phyloP scores from a whole-genome alignment of 106 monocot genomes.

The Vanilla planifolia region DNA sequence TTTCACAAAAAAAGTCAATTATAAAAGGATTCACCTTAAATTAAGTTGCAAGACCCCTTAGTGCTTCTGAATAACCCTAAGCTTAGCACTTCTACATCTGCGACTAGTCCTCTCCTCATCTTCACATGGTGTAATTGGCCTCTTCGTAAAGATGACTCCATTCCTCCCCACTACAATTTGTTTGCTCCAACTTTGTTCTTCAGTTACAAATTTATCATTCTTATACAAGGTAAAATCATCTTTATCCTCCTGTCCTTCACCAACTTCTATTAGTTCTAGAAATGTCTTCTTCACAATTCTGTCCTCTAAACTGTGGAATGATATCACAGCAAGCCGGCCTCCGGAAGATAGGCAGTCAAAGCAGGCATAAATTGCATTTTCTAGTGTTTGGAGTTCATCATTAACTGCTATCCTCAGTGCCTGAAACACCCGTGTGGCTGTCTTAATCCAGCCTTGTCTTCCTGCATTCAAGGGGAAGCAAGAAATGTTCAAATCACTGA shows the following conservation, averaged over 20 bases:
- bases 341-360: slow-evolving; percentile 83
- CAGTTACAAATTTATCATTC: slow-evolving; percentile 9
- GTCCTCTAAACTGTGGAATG: slow-evolving; percentile 96
- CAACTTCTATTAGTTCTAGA: slow-evolving; percentile 55
- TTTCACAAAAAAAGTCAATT: too few species aligned
- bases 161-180: slow-evolving; percentile 43
- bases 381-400: slow-evolving; percentile 68
- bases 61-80: slow-evolving; percentile 76
- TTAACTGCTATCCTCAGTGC: slow-evolving; percentile 94
- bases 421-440: slow-evolving; percentile 89
- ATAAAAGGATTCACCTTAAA: too few species aligned
- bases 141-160: slow-evolving; percentile 73
- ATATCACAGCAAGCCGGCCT: slow-evolving; percentile 86
- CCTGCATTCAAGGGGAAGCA: slow-evolving; percentile 36
- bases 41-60: too few species aligned
- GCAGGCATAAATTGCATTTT: slow-evolving; percentile 63
- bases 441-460: slow-evolving; percentile 94
- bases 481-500: neutral
- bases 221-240: slow-evolving; percentile 1
- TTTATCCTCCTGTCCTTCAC: slow-evolving; percentile 5
- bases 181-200: slow-evolving; percentile 49
- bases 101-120: slow-evolving; percentile 84
- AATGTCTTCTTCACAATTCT: slow-evolving; percentile 90
- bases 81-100: slow-evolving; percentile 88
- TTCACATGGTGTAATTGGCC: slow-evolving; percentile 78